A percentile compares a stretch with the other conserved stretches of the same genome.
Conservation (phyloP, 306 rosid species). For the Castanea mollissima region DNA sequence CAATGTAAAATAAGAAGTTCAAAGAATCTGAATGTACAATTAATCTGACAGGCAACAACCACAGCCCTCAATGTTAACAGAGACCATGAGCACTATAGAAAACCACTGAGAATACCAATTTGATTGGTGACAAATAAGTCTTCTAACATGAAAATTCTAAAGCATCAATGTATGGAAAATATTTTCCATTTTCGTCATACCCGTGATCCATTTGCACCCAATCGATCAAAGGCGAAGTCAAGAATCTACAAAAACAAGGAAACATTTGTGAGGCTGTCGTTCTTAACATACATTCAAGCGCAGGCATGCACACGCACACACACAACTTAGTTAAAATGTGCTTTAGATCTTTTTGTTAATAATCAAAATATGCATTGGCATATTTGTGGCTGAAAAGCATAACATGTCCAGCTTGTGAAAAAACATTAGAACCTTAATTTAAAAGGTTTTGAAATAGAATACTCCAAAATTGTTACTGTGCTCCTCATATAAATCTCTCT, state of each 20-base stretch:
- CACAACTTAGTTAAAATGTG: not conserved
- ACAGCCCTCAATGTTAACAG: slow-evolving; percentile 7
- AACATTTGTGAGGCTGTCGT: slow-evolving; percentile 26
- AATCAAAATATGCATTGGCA: not conserved
- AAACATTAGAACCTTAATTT: not conserved
- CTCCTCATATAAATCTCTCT: not conserved
- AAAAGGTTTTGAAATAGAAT: not conserved
- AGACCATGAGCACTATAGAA: slow-evolving; percentile 4
- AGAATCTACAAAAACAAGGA: slow-evolving; percentile 61
- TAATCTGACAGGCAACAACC: not conserved
- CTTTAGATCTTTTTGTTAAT: not conserved
- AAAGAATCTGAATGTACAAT: not conserved
- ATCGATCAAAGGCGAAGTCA: slow-evolving; percentile 91
- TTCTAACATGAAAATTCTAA: not conserved
- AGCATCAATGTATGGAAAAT: not conserved
- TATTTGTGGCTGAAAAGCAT: not conserved
- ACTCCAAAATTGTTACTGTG: not conserved
- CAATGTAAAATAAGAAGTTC: not conserved
- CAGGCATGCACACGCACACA: not conserved
- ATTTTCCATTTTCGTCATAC: slow-evolving; percentile 42
- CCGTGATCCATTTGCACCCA: slow-evolving; percentile 84
- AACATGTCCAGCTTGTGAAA: not conserved
- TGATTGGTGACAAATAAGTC: slow-evolving; percentile 2
- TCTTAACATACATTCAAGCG: not conserved
- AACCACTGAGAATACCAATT: not conserved